phyloP scores from a whole-genome alignment of 345 rosid species.

The Brassica nigra region DNA sequence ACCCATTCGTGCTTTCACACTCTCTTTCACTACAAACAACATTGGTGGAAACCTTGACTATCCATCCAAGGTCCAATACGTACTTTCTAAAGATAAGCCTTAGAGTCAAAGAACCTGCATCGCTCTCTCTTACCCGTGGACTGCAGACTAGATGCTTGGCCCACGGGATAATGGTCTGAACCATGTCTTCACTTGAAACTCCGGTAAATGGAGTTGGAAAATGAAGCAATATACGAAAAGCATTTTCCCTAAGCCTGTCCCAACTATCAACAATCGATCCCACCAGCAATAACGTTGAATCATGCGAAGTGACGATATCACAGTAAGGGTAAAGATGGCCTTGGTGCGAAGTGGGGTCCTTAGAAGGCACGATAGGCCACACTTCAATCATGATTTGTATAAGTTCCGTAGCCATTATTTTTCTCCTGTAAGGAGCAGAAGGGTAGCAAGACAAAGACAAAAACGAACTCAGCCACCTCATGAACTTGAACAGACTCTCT shows the following conservation, averaged over 20 bases:
- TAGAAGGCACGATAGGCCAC: constrained; percentile 68
- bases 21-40: constrained; percentile 53
- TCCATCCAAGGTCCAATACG: constrained; percentile 84
- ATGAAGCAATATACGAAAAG: constrained; percentile 81
- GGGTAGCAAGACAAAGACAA: constrained; percentile 89
- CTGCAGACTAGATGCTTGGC: constrained; percentile 86
- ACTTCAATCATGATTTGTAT: constrained; percentile 74
- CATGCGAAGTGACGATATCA: constrained; percentile 66
- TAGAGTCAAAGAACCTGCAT: constrained; percentile 84
- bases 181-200: constrained; percentile 68
- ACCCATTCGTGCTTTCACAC: constrained; percentile 40
- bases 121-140: constrained; percentile 99
- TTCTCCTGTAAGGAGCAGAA: constrained; percentile 92
- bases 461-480: constrained; percentile 88
- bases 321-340: constrained; percentile 64
- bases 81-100: constrained; percentile 89
- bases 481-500: constrained; percentile 71
- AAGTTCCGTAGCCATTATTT: constrained; percentile 95
- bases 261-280: constrained; percentile 97
- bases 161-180: constrained; percentile 68
- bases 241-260: constrained; percentile 89
- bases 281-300: constrained; percentile 72
- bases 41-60: constrained; percentile 58
- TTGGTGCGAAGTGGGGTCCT: constrained; percentile 49
- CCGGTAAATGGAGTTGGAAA: constrained; percentile 97